phyloP scores from a whole-genome alignment of 179 eudicot species.

The Gypsophila paniculata region DNA sequence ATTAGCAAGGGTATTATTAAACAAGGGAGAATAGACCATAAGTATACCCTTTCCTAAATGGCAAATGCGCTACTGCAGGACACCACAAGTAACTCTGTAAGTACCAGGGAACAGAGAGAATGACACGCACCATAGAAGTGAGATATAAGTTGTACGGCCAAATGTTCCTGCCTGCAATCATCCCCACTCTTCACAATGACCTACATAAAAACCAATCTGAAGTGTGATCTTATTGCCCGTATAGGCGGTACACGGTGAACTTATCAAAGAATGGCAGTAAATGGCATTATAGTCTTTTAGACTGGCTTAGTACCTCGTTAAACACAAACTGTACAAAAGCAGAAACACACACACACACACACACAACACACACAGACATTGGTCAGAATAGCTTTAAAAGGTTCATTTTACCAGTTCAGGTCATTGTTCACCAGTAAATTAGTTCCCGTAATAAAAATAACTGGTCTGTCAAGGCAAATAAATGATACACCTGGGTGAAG shows the following conservation, averaged over 20 bases:
- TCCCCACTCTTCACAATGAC: slow-evolving; percentile 97
- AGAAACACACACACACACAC: neutral
- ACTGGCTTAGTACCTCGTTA: neutral
- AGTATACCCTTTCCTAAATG: slow-evolving; percentile 1
- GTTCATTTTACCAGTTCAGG: slow-evolving; percentile 2
- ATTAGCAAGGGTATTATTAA: neutral
- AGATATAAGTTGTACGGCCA: slow-evolving; percentile 93
- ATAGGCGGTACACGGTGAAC: neutral
- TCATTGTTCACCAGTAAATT: neutral
- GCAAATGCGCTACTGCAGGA: neutral
- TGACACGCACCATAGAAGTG: slow-evolving; percentile 83
- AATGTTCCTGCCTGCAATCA: slow-evolving; percentile 98
- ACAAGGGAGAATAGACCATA: slow-evolving; percentile 3
- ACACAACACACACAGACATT: neutral
- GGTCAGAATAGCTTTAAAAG: neutral
- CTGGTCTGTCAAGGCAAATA: neutral
- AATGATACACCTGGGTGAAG: neutral
- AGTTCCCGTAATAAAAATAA: neutral
- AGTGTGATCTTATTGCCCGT: neutral
- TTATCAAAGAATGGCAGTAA: neutral
- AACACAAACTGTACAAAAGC: neutral
- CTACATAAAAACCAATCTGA: slow-evolving; percentile 31
- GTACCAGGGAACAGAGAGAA: slow-evolving; percentile 3
- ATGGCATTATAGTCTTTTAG: neutral
- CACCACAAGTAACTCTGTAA: neutral